Base-by-base conservation (phyloP, 129 eudicot genomes). In the Pseudognaphalium luteoalbum region DNA sequence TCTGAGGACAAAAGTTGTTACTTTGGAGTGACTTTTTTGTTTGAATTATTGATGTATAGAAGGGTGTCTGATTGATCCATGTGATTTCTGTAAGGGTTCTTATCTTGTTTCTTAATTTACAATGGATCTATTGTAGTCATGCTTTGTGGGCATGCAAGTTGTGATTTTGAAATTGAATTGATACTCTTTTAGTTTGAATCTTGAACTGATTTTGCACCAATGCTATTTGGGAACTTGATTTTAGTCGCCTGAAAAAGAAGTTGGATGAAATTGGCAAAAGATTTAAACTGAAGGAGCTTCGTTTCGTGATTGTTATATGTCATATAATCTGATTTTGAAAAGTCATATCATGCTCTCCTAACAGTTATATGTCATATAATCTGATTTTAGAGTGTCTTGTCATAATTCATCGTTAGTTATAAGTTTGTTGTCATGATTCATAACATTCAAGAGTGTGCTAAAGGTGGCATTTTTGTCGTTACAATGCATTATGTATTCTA, bases 211-310 rank as follows among this genome's bases (percentile, higher is more conserved):
- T 35, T n/a, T 33, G 71, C 30, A 12, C 21, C 29, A 67, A n/a
- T 67, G 39, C 22, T 11, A 37, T 37, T 67, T 37, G n/a, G 54
- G 54, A 67, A 34, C 72, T 67, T 67, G 51, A 8, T 67, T 67
- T 67, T 67, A 15, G 71, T 35, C 6, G 50, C 6, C 35, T 66
- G 15, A 12, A 35, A 66, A 66, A 7, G n/a, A 25, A 47, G 54
- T 60, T 60, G 34, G 34, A 11, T 60, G 7, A 19, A 35, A 8
- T 35, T 63, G 41, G 21, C 21, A 11, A 15, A 30, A 29, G 5
- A 64, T 63, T 63, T 3, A 25, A 11, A 28, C 20, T 63, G 30
- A 63, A 64, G 12, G 69, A 64, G 69, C 11, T 64, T 15, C 19
- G 7, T 6, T 64, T 28, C 69, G 16, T 62, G 37, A 62, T n/a